phyloP scores from a whole-genome alignment of 2,329 filamentous ascomycete species.

The Colletotrichum zoysiae region DNA sequence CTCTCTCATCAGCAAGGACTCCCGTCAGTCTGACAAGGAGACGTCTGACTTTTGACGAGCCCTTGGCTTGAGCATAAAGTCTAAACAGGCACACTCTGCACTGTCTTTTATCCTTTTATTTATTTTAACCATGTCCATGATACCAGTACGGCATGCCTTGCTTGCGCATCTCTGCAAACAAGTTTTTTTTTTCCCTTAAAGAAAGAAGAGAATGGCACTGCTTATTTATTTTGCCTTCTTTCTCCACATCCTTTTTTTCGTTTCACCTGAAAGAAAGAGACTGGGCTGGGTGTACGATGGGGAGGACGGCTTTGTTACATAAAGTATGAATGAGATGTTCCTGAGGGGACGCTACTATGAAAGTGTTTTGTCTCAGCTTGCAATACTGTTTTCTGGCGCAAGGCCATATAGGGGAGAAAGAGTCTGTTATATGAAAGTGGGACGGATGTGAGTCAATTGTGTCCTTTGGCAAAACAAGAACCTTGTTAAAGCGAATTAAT shows the following conservation, averaged over 20 bases:
- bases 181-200: not conserved
- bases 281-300: not conserved
- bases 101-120: not conserved
- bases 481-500: not conserved
- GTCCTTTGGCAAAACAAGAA: not conserved
- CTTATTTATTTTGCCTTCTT: not conserved
- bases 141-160: conserved; percentile 12
- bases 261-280: not conserved
- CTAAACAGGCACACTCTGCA: not conserved
- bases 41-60: conserved; percentile 84
- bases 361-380: not conserved
- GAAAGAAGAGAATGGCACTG: not conserved
- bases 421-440: not conserved
- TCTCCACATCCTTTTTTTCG: no score
- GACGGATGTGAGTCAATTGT: not conserved
- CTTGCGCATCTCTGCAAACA: not conserved
- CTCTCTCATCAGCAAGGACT: conserved; percentile 63
- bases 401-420: not conserved
- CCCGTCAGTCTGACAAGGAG: conserved; percentile 77
- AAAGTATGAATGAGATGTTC: not conserved
- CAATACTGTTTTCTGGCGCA: not conserved
- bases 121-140: conserved; percentile 5
- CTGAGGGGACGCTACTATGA: not conserved
- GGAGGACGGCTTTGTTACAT: not conserved
- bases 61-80: conserved; percentile 60